Evolutionary conservation across 1,284 basidiomycete genomes (phyloP).

Genomic region (Rhodotorula sp.): DNA sequence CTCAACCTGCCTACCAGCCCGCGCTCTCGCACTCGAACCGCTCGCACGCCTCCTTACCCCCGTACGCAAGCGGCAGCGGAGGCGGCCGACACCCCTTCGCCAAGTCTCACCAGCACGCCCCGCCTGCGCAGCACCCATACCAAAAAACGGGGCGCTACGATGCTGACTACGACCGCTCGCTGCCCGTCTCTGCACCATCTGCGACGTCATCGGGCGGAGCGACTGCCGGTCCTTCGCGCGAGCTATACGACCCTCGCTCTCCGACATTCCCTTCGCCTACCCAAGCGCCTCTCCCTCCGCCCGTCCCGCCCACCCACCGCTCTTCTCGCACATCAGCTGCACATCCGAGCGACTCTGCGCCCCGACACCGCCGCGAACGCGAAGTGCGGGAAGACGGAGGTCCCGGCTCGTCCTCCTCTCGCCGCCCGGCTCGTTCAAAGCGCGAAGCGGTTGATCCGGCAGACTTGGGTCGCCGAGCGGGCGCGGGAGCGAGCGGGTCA

Average conservation of each 20-base stretch:
- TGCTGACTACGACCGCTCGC: conserved; percentile 41
- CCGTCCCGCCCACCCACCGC: too few relatives aligned
- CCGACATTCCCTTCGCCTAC: neutral
- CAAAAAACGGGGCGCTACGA: conserved; percentile 30
- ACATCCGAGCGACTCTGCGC: too few relatives aligned
- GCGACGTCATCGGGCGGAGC: neutral
- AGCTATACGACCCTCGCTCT: conserved; percentile 29
- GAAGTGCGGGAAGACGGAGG: neutral
- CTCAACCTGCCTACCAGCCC: neutral
- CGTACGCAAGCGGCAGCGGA: neutral
- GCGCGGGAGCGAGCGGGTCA: too few relatives aligned
- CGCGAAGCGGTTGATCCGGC: conserved; percentile 30
- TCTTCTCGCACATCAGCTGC: too few relatives aligned
- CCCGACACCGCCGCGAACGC: neutral
- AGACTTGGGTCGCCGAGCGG: conserved; percentile 25
- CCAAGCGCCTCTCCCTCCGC: too few relatives aligned
- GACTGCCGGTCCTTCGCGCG: neutral
- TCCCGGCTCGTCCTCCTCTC: neutral
- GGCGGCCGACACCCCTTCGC: neutral
- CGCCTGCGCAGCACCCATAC: neutral
- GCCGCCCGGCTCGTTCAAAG: conserved; percentile 14
- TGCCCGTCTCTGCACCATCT: neutral
- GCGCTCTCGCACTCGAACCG: neutral
- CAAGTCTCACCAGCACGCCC: neutral
- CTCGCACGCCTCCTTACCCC: too few relatives aligned